A percentile compares a stretch with the other conserved stretches of the same genome.
These are phyloP conservation scores for Eutrema salsugineum DNA, from an alignment of 441 rosid genomes.

Conservation along the genomic window DNA sequence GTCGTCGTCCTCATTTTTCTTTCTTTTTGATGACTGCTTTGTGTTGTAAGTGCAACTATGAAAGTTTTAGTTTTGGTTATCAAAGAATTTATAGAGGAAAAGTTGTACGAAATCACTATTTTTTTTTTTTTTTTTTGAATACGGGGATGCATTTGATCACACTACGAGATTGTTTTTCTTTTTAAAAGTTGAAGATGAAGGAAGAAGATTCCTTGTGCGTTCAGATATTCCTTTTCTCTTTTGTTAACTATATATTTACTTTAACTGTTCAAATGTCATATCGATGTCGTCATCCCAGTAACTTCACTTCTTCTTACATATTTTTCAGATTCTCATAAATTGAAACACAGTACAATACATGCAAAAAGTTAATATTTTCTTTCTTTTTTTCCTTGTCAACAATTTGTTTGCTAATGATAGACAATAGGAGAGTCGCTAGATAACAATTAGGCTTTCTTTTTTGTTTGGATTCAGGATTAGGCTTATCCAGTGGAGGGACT, in stretches of 20 bases:
- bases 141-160: not conserved
- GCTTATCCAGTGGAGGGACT: not conserved
- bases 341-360: not conserved
- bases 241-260: not conserved
- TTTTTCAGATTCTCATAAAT: not conserved
- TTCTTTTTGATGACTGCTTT: not conserved
- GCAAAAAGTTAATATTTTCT: not conserved
- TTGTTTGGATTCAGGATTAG: too few species aligned
- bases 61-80: not conserved
- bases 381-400: not conserved
- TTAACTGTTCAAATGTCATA: not conserved
- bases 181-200: not conserved
- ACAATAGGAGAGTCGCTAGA: not conserved
- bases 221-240: constrained; percentile 18
- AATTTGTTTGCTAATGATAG: not conserved
- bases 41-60: constrained; percentile 4
- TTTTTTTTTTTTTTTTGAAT: not conserved
- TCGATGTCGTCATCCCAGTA: not conserved
- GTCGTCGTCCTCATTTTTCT: constrained; percentile 11
- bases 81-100: constrained; percentile 17
- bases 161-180: not conserved
- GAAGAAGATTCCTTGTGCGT: constrained; percentile 26
- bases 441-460: too few species aligned
- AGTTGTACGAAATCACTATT: not conserved
- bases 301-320: not conserved